phyloP scores from a whole-genome alignment of 805 yeast genomes.

The Yarrowia osloensis region DNA sequence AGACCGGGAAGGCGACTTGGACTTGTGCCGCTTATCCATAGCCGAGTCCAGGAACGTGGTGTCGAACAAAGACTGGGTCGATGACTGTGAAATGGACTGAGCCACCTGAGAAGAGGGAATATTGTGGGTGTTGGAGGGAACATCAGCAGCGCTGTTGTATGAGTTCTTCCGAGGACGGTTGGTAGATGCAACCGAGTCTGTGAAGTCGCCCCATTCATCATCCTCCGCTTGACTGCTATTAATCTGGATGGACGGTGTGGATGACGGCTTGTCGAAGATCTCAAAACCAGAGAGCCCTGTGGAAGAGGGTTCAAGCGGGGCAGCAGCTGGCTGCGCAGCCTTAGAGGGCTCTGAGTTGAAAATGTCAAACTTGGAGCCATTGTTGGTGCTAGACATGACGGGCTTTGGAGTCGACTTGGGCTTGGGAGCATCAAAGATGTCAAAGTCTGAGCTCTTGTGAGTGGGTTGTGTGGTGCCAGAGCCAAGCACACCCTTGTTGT shows the following conservation, averaged over 20 bases:
- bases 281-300: background rate
- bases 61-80: constrained; percentile 8
- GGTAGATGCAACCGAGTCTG: background rate
- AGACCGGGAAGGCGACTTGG: constrained; percentile 7
- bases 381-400: background rate
- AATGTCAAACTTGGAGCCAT: background rate
- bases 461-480: background rate
- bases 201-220: constrained; percentile 23
- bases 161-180: constrained; percentile 13
- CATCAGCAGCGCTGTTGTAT: background rate
- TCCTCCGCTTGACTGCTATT: background rate
- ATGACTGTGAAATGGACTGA: constrained; percentile 13
- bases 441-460: background rate
- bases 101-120: background rate
- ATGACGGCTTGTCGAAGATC: background rate
- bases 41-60: constrained; percentile 18
- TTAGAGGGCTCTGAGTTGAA: background rate
- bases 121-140: background rate
- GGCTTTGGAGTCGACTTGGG: background rate
- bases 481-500: background rate
- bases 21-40: background rate
- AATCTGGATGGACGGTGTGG: background rate
- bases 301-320: background rate
- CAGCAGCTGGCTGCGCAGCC: background rate
- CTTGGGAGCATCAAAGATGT: background rate